Base-by-base conservation (phyloP, 768 basidiomycete species). In the Rhodosporidiobolus sp. region DNA sequence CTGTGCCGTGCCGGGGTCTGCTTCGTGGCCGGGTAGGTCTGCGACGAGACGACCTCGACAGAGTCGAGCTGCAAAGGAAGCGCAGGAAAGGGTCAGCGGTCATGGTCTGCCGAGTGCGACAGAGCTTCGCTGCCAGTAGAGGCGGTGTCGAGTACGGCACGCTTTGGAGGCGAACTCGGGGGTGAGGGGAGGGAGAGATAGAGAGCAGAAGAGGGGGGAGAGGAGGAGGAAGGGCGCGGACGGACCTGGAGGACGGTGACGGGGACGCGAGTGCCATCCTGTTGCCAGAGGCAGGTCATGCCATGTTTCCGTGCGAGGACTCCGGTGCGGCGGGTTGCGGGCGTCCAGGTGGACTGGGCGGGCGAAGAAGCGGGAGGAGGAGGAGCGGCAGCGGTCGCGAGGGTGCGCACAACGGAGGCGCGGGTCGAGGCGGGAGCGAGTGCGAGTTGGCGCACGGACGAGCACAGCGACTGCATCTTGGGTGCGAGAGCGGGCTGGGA, bases 271-370 rank as follows among this genome's bases (percentile, higher is more conserved):
- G 87, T 87, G 34, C 96, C 96, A 69, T 92, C 89, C 80, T 90
- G 86, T 79, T 94, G 91, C 91, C 92, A 98, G 78, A 98, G 83
- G 22, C 87, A 87, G 17, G 91, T 90, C 96, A 98, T 98, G 56
- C 96, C 96, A 67, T 92, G 88, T 84, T 99, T 99, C 69, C 89
- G 86, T 34, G 93, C 95, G 80, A 99, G 89, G 73, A 96, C 84
- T 14, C 96, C 96, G 0, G 94, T 95, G 68, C 96, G 86, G 63
- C 79, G 14, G 73, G 80, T 55, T 20, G 28, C 12, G 19, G 67
- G 72, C 1, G 67, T 63, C 62, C 62, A 73, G 14, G 30, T 53
- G 16, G 46, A 16, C 43, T n/a, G 14, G 38, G 58, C 28, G 7
- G 69, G 30, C 30, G 57, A 64, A 4, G 59, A 32, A 22, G 61